Evolutionary conservation across 176 grass and related monocot species (phyloP).

Genomic region (Ampelocalamus luodianensis): DNA sequence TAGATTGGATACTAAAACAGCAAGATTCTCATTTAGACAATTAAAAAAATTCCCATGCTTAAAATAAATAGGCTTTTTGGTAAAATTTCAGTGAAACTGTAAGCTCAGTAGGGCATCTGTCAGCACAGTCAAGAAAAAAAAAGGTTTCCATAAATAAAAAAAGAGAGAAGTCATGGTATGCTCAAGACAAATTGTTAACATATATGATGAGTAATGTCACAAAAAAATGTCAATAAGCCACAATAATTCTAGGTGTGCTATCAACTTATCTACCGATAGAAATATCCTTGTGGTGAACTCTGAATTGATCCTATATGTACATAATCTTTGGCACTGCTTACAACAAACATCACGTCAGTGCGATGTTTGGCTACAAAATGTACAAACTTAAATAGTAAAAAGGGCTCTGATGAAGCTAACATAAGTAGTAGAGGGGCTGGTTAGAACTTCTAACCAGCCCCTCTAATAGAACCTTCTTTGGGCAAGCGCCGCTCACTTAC

Average conservation of each 20-base stretch:
- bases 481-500: not conserved
- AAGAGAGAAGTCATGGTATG: not conserved
- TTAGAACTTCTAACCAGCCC: too few species aligned
- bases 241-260: not conserved
- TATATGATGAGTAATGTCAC: not conserved
- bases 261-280: not conserved
- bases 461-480: conserved; percentile 13
- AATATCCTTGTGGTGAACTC: not conserved
- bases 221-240: not conserved
- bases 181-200: not conserved
- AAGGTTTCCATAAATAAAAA: not conserved
- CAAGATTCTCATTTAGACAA: not conserved
- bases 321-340: not conserved
- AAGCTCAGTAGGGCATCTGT: not conserved
- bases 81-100: not conserved
- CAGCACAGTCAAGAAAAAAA: not conserved
- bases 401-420: not conserved
- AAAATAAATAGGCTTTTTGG: not conserved
- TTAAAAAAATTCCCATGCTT: not conserved
- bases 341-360: not conserved
- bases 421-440: not conserved
- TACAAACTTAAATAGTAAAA: not conserved
- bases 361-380: not conserved
- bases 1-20: conserved; percentile 10
- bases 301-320: not conserved